A percentile compares a stretch with the other conserved stretches of the same genome.
Evolutionary conservation across 768 basidiomycete species (phyloP).

Genomic region (Gloeostereum incarnatum): DNA sequence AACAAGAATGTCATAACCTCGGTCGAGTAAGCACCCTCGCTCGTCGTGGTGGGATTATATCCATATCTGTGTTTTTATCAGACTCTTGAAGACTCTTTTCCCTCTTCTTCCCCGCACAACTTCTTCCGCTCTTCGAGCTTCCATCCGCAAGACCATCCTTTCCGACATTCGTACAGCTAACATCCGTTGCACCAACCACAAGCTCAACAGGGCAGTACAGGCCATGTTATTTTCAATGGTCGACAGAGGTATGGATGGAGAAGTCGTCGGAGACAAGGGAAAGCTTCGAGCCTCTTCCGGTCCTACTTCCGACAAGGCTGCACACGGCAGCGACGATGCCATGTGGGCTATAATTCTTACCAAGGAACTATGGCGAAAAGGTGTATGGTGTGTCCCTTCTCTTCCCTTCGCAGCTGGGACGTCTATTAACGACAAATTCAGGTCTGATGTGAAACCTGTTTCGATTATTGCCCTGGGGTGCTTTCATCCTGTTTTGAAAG

Average conservation of each 20-base stretch:
- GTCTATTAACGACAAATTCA: slow-evolving; percentile 20
- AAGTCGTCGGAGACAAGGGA: slow-evolving; percentile 79
- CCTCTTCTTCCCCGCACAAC: slow-evolving; percentile 93
- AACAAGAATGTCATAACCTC: slow-evolving; percentile 91
- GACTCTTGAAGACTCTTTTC: slow-evolving; percentile 85
- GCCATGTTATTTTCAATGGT: slow-evolving; percentile 95
- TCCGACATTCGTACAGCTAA: slow-evolving; percentile 92
- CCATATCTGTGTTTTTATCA: slow-evolving; percentile 19
- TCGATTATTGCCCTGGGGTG: slow-evolving; percentile 88
- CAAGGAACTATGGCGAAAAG: slow-evolving; percentile 91
- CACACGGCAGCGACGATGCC: slow-evolving; percentile 67
- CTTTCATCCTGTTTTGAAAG: slow-evolving; percentile 89
- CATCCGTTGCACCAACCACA: slow-evolving; percentile 81
- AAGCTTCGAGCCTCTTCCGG: slow-evolving; percentile 41
- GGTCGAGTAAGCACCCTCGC: slow-evolving; percentile 59
- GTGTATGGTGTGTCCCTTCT: slow-evolving; percentile 55
- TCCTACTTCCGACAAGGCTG: slow-evolving; percentile 25
- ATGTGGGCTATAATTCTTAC: slow-evolving; percentile 97
- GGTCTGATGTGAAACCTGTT: slow-evolving; percentile 88
- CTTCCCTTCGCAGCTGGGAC: neutral
- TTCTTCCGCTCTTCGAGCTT: slow-evolving; percentile 71
- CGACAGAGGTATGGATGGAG: slow-evolving; percentile 80
- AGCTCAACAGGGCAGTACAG: slow-evolving; percentile 92
- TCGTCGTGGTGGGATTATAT: neutral
- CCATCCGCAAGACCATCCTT: slow-evolving; percentile 89